Base-by-base conservation (phyloP, 345 rosid genomes). In the Arabis alpina region DNA sequence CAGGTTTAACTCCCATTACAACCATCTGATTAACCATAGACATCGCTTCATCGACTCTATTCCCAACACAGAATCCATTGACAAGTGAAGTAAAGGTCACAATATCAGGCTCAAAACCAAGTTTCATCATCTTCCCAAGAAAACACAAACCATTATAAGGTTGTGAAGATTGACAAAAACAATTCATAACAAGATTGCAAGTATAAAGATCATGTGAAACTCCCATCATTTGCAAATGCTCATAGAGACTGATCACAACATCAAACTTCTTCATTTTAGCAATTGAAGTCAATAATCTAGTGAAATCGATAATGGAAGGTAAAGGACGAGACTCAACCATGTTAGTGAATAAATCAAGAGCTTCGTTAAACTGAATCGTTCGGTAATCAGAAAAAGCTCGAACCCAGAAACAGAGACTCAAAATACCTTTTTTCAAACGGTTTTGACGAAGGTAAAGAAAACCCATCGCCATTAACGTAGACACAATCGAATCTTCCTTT, bases 101-200 rank as follows among this genome's bases (percentile, higher is more conserved):
- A 24, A 56, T n/a, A 28, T 48, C 52, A 13, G 77, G 77, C 61
- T 41, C 45, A 11, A 65, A 50, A 12, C 72, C 72, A 43, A 73
- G 77, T 8, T 73, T 73, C 77, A 58, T 73, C 60, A 73, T 66
- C 61, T 66, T 73, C 54, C 77, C 72, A 3, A 73, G 63, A 49
- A 73, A 64, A 0, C 47, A 65, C 0, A 28, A 58, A 23, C 53
- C 77, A 23, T 40, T 45, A 51, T 1, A 24, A 41, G 60, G 72
- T 6, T 42, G 52, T 6, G 52, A 58, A 11, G 72, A 73, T 1
- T 52, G 77, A 23, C 61, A 58, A 11, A 56, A 57, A 50, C 66
- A 48, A 9, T 65, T 66, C 48, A 66, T 57, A 1, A 65, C 8
- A 36, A 73, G 71, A 42, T 73, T 73, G 8, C 58, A 73, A 47